Conservation (phyloP, 441 rosid species). For the Corymbia calophylla region DNA sequence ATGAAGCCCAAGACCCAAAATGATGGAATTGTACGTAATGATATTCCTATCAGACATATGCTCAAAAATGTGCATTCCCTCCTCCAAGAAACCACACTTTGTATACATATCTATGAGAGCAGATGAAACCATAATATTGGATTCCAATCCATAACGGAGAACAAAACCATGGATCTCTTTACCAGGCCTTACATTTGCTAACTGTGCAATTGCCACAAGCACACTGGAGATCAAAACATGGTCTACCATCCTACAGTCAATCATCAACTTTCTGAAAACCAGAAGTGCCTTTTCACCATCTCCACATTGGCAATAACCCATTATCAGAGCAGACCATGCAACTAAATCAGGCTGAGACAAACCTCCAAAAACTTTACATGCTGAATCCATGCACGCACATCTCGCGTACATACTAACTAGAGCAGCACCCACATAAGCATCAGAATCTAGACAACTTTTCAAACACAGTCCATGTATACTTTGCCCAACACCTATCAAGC, state of each 20-base stretch:
- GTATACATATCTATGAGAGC: constrained; percentile 73
- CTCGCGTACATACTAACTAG: constrained; percentile 72
- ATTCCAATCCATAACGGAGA: constrained; percentile 50
- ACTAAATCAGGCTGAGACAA: constrained; percentile 61
- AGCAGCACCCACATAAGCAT: constrained; percentile 51
- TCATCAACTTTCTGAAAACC: constrained; percentile 36
- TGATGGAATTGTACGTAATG: constrained; percentile 61
- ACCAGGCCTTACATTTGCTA: constrained; percentile 39
- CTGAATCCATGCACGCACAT: constrained; percentile 47
- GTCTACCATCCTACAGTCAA: constrained; percentile 48
- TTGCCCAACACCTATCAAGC: constrained; percentile 34
- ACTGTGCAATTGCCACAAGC: constrained; percentile 53
- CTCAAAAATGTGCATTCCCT: constrained; percentile 39
- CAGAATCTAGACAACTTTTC: constrained; percentile 45
- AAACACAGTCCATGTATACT: constrained; percentile 67
- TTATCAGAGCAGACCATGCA: constrained; percentile 71
- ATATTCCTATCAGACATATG: constrained; percentile 32
- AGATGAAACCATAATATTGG: constrained; percentile 53
- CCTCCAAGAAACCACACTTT: constrained; percentile 59
- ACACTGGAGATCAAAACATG: constrained; percentile 45
- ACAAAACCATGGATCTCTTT: constrained; percentile 48
- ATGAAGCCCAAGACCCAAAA: constrained; percentile 65
- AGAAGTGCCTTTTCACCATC: constrained; percentile 41
- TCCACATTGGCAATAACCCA: constrained; percentile 54
- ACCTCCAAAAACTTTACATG: constrained; percentile 36